These are phyloP conservation scores for Tulasnella sp. DNA, from an alignment of 768 basidiomycete species.

Conservation along the genomic window DNA sequence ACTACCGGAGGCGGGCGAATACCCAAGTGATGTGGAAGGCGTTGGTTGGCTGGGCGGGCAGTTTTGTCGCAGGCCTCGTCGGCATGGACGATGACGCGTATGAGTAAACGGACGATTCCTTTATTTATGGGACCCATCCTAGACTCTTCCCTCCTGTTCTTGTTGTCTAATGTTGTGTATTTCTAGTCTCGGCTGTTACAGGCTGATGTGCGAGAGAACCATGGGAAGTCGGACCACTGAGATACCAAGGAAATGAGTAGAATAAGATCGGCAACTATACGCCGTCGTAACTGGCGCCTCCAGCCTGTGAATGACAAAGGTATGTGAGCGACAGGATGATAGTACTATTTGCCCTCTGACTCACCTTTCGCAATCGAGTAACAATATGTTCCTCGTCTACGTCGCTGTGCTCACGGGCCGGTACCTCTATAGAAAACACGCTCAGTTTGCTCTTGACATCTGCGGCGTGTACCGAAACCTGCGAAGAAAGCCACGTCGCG, in stretches of 20 bases:
- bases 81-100: not conserved
- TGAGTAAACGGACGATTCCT: not conserved
- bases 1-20: constrained; percentile 4
- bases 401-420: constrained; percentile 72
- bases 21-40: not conserved
- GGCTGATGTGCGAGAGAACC: no score
- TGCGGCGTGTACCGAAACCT: constrained; percentile 87
- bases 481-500: not conserved
- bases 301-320: constrained; percentile 40
- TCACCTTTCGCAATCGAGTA: constrained; percentile 64
- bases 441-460: constrained; percentile 75
- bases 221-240: no score
- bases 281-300: constrained; percentile 82
- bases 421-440: constrained; percentile 73
- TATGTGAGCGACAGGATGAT: constrained; percentile 16
- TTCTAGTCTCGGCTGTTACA: no score
- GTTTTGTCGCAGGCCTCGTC: not conserved
- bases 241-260: no score
- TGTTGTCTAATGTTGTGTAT: no score
- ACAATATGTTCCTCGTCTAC: constrained; percentile 81
- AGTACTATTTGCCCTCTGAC: constrained; percentile 21
- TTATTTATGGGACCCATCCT: no score
- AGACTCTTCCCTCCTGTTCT: no score
- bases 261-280: no score
- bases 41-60: not conserved